Conservation (phyloP, 805 yeast genomes). For the Trichomonascus vanleenenianus region DNA sequence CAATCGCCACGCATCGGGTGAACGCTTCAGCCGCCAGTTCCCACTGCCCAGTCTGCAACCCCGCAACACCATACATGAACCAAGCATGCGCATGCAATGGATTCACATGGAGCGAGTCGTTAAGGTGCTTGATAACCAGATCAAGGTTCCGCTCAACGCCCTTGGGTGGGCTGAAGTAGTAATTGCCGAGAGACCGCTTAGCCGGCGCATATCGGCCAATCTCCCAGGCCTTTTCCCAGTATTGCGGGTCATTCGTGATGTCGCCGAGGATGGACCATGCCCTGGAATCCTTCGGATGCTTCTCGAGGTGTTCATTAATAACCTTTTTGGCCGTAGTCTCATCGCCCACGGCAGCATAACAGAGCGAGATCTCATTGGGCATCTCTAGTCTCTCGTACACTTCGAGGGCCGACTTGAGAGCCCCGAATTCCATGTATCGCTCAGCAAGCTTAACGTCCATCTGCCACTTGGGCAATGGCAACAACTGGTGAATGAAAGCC, state of each 20-base stretch:
- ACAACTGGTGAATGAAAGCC: constrained; percentile 63
- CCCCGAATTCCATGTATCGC: constrained; percentile 76
- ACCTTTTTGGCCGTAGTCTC: constrained; percentile 57
- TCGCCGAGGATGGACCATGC: constrained; percentile 83
- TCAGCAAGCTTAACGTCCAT: constrained; percentile 81
- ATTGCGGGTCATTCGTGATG: constrained; percentile 60
- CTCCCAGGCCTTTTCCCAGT: constrained; percentile 87
- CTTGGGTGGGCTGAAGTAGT: constrained; percentile 58
- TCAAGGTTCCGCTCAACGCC: constrained; percentile 47
- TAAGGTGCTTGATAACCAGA: constrained; percentile 56
- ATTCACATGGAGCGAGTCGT: constrained; percentile 63
- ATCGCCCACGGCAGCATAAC: constrained; percentile 80
- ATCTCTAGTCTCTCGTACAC: constrained; percentile 74
- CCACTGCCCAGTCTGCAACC: constrained; percentile 62
- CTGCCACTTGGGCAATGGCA: constrained; percentile 76
- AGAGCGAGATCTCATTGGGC: constrained; percentile 78
- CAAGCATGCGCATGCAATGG: constrained; percentile 76
- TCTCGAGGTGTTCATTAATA: constrained; percentile 43
- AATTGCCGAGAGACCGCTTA: constrained; percentile 71
- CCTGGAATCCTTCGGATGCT: constrained; percentile 69
- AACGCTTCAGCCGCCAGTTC: constrained; percentile 86
- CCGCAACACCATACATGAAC: constrained; percentile 90
- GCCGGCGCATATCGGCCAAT: constrained; percentile 78
- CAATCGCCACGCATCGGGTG: constrained; percentile 80
- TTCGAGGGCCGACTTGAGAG: constrained; percentile 78